Evolutionary conservation across 306 rosid genomes (phyloP).

Genomic region (Cicer cuneatum): DNA sequence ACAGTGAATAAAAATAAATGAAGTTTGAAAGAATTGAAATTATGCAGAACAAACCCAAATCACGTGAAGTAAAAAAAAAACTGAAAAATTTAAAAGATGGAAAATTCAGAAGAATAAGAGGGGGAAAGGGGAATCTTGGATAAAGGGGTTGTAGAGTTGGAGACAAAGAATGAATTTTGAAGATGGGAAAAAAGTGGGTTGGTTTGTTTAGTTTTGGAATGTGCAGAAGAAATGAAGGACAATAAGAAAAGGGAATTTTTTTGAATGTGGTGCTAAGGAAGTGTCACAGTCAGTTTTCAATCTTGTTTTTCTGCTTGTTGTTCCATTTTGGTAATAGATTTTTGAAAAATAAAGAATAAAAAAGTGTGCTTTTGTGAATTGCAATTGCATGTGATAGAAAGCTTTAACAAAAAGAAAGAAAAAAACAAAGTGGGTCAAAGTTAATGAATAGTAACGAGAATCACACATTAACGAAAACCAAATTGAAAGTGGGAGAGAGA

Average conservation of each 20-base stretch:
- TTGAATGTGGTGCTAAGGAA: constrained; percentile 55
- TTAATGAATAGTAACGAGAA: constrained; percentile 25
- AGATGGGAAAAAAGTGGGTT: constrained; percentile 19
- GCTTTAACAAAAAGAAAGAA: constrained; percentile 20
- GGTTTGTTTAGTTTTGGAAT: constrained; percentile 30
- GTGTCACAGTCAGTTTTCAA: constrained; percentile 45
- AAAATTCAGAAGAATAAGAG: constrained; percentile 28
- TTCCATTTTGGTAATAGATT: constrained; percentile 17
- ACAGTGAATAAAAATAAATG: neutral
- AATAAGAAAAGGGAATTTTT: constrained; percentile 50
- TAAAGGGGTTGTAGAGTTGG: constrained; percentile 36
- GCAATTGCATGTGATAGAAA: constrained; percentile 49
- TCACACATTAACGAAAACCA: constrained; percentile 4
- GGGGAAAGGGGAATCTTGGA: constrained; percentile 26
- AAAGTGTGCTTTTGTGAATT: constrained; percentile 43
- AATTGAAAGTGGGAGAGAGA: neutral
- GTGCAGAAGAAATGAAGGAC: constrained; percentile 13
- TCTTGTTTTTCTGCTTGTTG: constrained; percentile 41
- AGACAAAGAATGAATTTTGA: constrained; percentile 55
- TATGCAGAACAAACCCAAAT: constrained; percentile 32
- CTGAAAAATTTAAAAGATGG: constrained; percentile 20
- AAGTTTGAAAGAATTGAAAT: constrained; percentile 5
- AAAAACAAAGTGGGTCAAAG: constrained; percentile 45
- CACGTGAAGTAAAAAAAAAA: constrained; percentile 32
- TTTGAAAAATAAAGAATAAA: constrained; percentile 16